Evolutionary conservation across 495 filamentous ascomycete species (phyloP), one percentile per base, ranked within the genome.

Genomic region (Schizothecium vesticola): DNA sequence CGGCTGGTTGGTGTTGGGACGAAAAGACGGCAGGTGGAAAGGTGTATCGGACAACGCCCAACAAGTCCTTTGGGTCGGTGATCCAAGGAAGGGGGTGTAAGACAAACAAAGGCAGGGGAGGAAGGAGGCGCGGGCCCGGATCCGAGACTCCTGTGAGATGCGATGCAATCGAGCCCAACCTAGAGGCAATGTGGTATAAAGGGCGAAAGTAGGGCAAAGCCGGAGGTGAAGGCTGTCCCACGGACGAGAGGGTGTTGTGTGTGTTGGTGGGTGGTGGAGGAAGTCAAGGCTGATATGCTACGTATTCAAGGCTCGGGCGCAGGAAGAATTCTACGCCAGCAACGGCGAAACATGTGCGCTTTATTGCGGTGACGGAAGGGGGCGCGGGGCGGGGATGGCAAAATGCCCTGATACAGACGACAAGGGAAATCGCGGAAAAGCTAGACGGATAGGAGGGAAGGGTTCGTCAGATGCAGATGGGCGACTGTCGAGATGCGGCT

Each of bases 331-430:
- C 73, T 69, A 78, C 78, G 77, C 78, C 79, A 81, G 77, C 79
- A 79, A 81, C 78, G 81, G 83, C 82, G 85, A 86, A 83, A 85
- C 82, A 85, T 82, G 83, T 85, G 82, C 84, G 82, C 80, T 86
- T 86, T 85, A 86, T 86, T 85, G 84, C 82, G 82, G 81, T 83
- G 75, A 80, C 73, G 79, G 74, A 77, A 75, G 73, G 78, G 76
- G 76, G 79, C 79, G 77, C 81, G 81, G 81, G 82, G 81, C 79
- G 69, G 63, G 71, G 76, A 79, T 70, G 76, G 72, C 69, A 76
- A 72, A 77, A 81, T 79, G 77, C 77, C 77, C 70, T 80, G 78
- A 80, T 76, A 77, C 76, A 81, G 76, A 82, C 76, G 72, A 76
- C 70, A 70, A 67, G 60, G 77, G 74, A 79, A 79, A 77, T 75